Conservation (phyloP, 371 early-diverging fungal species). For the Haplosporangium sp. region DNA sequence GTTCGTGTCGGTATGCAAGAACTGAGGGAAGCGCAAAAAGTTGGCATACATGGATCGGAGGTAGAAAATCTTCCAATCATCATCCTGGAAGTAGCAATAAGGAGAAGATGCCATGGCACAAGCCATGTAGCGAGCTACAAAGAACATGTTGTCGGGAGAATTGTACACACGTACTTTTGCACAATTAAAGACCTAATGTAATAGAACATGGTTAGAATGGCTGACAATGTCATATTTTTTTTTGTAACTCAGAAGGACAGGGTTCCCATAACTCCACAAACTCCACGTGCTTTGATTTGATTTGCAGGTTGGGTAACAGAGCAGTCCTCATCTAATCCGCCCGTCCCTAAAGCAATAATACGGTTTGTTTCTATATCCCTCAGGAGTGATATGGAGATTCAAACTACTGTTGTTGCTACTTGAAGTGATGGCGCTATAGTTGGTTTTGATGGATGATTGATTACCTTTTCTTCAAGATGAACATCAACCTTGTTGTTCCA, state of each 20-base stretch:
- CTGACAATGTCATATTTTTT: background rate
- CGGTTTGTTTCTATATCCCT: too few relatives aligned
- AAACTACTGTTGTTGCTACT: background rate
- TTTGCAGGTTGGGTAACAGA: too few relatives aligned
- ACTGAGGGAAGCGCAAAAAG: constrained; percentile 65
- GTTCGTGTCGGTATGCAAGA: constrained; percentile 69
- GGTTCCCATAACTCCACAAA: background rate
- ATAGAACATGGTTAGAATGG: background rate
- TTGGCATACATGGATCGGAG: constrained; percentile 71
- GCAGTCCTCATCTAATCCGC: background rate
- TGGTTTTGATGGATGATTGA: background rate
- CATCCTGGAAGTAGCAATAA: constrained; percentile 76
- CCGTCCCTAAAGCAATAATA: too few relatives aligned
- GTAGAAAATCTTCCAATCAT: constrained; percentile 56
- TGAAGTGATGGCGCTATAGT: background rate
- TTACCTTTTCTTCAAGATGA: constrained; percentile 63
- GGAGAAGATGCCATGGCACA: constrained; percentile 69
- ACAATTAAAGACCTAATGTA: constrained; percentile 56
- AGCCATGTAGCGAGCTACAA: constrained; percentile 70
- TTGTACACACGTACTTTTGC: constrained; percentile 63
- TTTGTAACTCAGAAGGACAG: too few relatives aligned
- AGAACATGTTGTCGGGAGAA: constrained; percentile 63
- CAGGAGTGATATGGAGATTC: too few relatives aligned
- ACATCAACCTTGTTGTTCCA: constrained; percentile 71
- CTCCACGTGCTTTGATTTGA: background rate